Conservation (phyloP, 2,329 filamentous ascomycete genomes). For the Thielaviopsis populi region DNA sequence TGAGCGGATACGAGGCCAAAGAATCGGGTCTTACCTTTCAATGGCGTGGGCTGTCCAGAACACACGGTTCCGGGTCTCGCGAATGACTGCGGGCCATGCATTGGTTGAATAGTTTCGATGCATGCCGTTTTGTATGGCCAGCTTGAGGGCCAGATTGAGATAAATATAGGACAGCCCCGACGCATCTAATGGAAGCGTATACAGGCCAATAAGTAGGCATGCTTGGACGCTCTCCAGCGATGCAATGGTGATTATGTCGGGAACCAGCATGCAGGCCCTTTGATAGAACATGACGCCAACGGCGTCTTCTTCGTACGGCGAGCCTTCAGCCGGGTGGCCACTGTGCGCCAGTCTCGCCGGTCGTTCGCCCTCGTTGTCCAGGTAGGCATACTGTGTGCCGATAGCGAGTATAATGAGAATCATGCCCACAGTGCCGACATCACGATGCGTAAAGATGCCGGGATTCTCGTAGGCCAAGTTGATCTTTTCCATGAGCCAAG, state of each 20-base stretch:
- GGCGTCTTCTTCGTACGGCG: constrained; percentile 33
- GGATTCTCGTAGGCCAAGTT: constrained; percentile 29
- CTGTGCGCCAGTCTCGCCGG: constrained; percentile 18
- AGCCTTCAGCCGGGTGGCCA: constrained; percentile 20
- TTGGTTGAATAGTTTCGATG: constrained; percentile 36
- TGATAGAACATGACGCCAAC: constrained; percentile 42
- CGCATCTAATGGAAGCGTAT: constrained; percentile 39
- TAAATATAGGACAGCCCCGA: constrained; percentile 43
- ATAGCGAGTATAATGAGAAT: constrained; percentile 35
- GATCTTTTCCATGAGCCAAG: constrained; percentile 30
- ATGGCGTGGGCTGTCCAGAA: constrained; percentile 44
- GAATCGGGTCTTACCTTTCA: constrained; percentile 32
- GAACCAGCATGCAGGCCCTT: constrained; percentile 37
- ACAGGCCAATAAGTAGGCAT: constrained; percentile 40
- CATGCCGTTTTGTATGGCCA: constrained; percentile 47
- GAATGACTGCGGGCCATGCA: constrained; percentile 32
- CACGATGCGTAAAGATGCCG: constrained; percentile 25
- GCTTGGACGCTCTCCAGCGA: constrained; percentile 44
- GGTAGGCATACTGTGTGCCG: constrained; percentile 36
- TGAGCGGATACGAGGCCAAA: neutral
- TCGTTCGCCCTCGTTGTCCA: constrained; percentile 23
- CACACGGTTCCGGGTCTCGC: constrained; percentile 39
- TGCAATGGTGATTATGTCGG: constrained; percentile 40
- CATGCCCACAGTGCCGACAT: constrained; percentile 30
- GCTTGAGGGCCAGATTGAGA: constrained; percentile 38